Evolutionary conservation across 163 green algal genomes (phyloP), one percentile per base, ranked within the genome.

Genomic region (Chlamydomonas reinhardtii): DNA sequence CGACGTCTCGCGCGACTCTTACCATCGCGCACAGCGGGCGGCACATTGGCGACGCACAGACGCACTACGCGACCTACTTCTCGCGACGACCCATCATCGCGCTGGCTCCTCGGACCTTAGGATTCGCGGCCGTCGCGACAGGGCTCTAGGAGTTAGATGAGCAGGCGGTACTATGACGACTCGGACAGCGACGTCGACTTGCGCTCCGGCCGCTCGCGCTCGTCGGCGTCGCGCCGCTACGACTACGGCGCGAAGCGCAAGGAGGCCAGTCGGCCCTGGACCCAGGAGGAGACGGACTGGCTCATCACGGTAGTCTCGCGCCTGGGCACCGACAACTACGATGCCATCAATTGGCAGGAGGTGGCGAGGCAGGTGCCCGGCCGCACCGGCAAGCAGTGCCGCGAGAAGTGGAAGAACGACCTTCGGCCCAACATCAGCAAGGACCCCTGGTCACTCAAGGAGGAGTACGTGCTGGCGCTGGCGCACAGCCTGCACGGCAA

Each of bases 401-500:
- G 87, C 25, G 87, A 91, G 64, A 91, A 91, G 34, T 92, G 88
- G 82, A 89, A 91, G 74, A 93, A 93, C 37, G 90, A 93, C 79
- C 56, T 93, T 39, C 78, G 90, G 27, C 90, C 90, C 20, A 89
- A 93, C 29, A 89, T 93, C 72, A 72, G 35, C 75, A 93, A 93
- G 83, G 86, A 87, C 6, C 79, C 86, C 0, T 93, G 90, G 90
- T 83, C 65, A 1, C 37, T 69, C 1, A 73, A 78, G 25, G 90
- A 93, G 83, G 90, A 93, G 71, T 93, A 91, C 62, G 90, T 93
- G 17, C 69, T 93, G 24, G 89, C 86, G 12, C 68, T 87, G 37
- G 76, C 82, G 32, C 95, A 97, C 87, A 73, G 78, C 24, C 77
- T 95, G 75, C 83, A 97, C n/a, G 95, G 95, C 70, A 98, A 97